Base-by-base conservation (phyloP, 176 grass and related monocot species). In the Cocos nucifera region DNA sequence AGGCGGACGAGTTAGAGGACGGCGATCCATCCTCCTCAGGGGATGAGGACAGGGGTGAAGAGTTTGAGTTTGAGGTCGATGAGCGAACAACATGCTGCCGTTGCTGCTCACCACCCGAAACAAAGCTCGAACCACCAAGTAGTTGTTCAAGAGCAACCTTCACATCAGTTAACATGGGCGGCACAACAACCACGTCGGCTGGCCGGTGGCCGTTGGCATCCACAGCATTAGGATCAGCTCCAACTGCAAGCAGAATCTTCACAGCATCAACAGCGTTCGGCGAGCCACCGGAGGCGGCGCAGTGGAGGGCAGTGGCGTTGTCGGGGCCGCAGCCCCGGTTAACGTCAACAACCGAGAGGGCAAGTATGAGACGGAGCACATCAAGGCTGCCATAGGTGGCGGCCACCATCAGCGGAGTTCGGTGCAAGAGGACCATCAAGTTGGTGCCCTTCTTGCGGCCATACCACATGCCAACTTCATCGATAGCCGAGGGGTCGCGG, bases 351-450 rank as follows among this genome's bases (percentile, higher is more conserved):
- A 79, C 74, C 64, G 76, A 29, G 0, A 67, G 69, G 19, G 85
- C 50, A 2, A 78, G 65, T 59, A 89, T 17, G 21, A 66, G 26
- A 16, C 21, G 73, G 30, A 89, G 85, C 6, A 62, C 57, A 3
- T 84, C 80, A 17, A 84, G 48, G 65, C 85, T 80, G 14, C 85
- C 85, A 61, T 89, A 89, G 7, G 77, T 78, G 3, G 85, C 73
- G 15, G 85, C 80, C 22, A 89, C 85, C 85, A 89, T 89, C 28
- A 84, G 76, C 32, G 85, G 80, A 1, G 85, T 89, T 62, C 79
- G 50, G 17, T 63, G 80, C 80, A 80, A 77, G 53, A 63, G 32
- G 19, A 50, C 73, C 69, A 58, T 81, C 73, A 65, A 39, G 22
- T 54, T 54, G 51, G 64, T 54, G 19, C 64, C 64, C 24, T 53